Evolutionary conservation across 495 filamentous ascomycete species (phyloP).

Genomic region (Monascus purpureus): DNA sequence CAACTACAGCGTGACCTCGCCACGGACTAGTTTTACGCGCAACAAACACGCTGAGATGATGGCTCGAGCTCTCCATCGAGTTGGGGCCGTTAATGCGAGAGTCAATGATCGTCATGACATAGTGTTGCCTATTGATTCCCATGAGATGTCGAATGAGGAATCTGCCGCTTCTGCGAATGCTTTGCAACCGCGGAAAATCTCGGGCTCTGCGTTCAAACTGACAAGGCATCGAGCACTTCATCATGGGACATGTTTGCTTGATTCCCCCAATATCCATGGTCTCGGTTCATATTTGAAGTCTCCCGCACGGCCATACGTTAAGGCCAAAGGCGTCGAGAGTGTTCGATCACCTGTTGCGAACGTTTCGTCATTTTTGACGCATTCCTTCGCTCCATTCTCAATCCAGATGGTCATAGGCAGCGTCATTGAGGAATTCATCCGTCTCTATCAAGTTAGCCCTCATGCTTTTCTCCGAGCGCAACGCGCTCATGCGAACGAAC

Average conservation of each 20-base stretch:
- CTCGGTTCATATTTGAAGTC: conserved; percentile 56
- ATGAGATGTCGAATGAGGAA: conserved; percentile 4
- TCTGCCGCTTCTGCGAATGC: conserved; percentile 8
- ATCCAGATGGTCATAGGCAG: conserved; percentile 21
- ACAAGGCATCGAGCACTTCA: conserved; percentile 66
- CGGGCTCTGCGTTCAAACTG: conserved; percentile 87
- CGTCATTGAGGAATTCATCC: conserved; percentile 22
- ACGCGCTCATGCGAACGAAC: conserved; percentile 20
- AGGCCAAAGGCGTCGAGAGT: conserved; percentile 81
- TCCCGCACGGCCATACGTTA: conserved; percentile 58
- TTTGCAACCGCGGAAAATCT: conserved; percentile 56
- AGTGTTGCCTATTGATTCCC: conserved; percentile 42
- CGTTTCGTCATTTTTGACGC: conserved; percentile 38
- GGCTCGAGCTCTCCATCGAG: conserved; percentile 50
- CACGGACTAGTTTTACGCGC: conserved; percentile 56
- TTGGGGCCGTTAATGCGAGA: conserved; percentile 33
- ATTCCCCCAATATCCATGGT: conserved; percentile 49
- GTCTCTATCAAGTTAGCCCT: conserved; percentile 14
- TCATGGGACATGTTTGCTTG: conserved; percentile 79
- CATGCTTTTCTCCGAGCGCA: conserved; percentile 21
- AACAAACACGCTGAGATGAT: conserved; percentile 88
- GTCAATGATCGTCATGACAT: conserved; percentile 94
- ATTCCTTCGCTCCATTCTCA: conserved; percentile 20
- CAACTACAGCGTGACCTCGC: conserved; percentile 86
- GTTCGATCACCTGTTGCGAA: conserved; percentile 76